Percentiles rank a stretch among this genome's conserved stretches.
These are phyloP conservation scores for Aspergillus mulundensis DNA, from an alignment of 495 filamentous ascomycete genomes.

Conservation along the genomic window DNA sequence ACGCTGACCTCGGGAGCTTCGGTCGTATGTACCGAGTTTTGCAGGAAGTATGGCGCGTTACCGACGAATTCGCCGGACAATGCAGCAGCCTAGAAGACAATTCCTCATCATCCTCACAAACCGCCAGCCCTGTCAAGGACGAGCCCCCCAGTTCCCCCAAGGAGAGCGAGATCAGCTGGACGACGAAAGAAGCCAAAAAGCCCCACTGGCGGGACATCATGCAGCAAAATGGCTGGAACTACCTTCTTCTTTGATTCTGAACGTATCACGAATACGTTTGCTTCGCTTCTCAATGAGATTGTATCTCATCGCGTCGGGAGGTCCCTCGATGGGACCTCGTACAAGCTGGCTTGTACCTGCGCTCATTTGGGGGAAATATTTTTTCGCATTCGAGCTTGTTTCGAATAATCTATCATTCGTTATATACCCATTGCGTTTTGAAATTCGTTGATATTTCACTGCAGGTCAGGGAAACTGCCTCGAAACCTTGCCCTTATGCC, in stretches of 20 bases:
- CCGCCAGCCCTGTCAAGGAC: constrained; percentile 19
- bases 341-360: constrained; percentile 20
- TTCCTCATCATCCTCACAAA: constrained; percentile 5
- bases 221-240: constrained; percentile 87
- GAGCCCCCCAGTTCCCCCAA: constrained; percentile 21
- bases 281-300: constrained; percentile 17
- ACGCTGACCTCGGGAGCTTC: constrained; percentile 77
- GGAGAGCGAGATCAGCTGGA: constrained; percentile 9
- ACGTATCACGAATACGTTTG: neutral
- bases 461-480: constrained; percentile 11
- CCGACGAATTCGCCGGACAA: constrained; percentile 47
- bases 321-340: constrained; percentile 19
- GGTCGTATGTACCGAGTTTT: constrained; percentile 77
- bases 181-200: constrained; percentile 9
- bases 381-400: neutral
- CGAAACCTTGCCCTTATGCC: constrained; percentile 5
- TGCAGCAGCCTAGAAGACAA: constrained; percentile 26
- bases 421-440: constrained; percentile 10
- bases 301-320: constrained; percentile 14
- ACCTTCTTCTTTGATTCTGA: constrained; percentile 70
- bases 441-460: constrained; percentile 11
- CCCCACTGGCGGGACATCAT: constrained; percentile 94
- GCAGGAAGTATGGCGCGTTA: constrained; percentile 75
- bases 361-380: constrained; percentile 12
- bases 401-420: constrained; percentile 10